Evolutionary conservation across 345 rosid species (phyloP).

Genomic region (Rhizophora apiculata): DNA sequence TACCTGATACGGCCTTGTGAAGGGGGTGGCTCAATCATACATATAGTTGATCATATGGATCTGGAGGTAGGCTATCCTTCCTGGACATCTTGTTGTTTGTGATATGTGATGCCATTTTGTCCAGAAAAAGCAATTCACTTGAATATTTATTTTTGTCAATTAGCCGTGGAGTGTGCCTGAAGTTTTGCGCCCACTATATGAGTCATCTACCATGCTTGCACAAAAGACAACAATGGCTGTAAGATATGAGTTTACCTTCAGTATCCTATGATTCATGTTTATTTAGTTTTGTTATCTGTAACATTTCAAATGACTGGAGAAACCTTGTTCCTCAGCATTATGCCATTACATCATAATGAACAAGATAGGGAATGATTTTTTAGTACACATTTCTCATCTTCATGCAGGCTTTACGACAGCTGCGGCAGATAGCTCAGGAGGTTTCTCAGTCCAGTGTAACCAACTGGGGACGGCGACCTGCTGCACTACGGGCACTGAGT

Average conservation of each 20-base stretch:
- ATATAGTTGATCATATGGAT: constrained; percentile 96
- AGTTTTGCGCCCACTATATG: constrained; percentile 91
- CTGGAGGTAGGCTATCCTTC: constrained; percentile 58
- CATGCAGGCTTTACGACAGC: constrained; percentile 81
- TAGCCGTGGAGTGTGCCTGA: constrained; percentile 99
- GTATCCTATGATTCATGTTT: background rate
- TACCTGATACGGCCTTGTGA: constrained; percentile 96
- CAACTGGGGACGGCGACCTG: constrained; percentile 95
- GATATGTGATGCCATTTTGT: background rate
- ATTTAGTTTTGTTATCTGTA: no score
- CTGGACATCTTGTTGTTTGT: background rate
- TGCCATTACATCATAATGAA: background rate
- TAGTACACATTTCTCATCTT: constrained; percentile 7
- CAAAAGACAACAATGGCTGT: constrained; percentile 98
- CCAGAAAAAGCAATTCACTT: background rate
- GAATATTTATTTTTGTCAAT: constrained; percentile 22
- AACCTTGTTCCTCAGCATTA: background rate
- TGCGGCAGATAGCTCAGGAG: constrained; percentile 93
- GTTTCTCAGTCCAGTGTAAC: constrained; percentile 72
- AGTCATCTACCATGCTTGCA: constrained; percentile 92
- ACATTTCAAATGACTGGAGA: background rate
- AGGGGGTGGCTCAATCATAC: constrained; percentile 97
- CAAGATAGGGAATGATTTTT: constrained; percentile 9
- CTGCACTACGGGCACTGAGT: constrained; percentile 87
- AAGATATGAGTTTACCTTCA: constrained; percentile 22